Evolutionary conservation across 345 rosid genomes (phyloP).

Genomic region (Laguncularia racemosa): DNA sequence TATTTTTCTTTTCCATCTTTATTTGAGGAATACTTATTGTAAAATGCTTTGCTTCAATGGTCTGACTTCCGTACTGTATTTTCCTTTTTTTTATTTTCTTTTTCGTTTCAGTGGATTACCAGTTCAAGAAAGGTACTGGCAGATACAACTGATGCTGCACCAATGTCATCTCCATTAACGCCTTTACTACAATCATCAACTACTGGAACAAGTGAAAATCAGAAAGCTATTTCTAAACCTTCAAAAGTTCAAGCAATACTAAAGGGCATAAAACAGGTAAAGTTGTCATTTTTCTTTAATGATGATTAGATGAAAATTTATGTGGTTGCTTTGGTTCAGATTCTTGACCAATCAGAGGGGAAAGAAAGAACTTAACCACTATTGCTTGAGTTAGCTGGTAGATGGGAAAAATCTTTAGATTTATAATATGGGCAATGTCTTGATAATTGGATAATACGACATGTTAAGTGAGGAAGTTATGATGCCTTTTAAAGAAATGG

Average conservation of each 20-base stretch:
- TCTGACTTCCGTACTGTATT: neutral
- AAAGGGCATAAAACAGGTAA: constrained; percentile 86
- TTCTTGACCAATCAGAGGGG: neutral
- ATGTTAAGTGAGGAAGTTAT: no score
- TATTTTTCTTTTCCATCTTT: no score
- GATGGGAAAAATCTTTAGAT: no score
- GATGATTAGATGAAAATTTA: neutral
- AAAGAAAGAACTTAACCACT: no score
- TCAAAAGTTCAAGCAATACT: constrained; percentile 71
- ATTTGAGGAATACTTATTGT: neutral
- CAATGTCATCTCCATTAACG: constrained; percentile 72
- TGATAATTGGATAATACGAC: no score
- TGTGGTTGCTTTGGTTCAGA: neutral
- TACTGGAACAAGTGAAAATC: constrained; percentile 56
- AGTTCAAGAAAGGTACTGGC: constrained; percentile 57
- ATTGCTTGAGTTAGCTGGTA: no score
- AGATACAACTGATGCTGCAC: constrained; percentile 43
- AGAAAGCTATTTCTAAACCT: constrained; percentile 52
- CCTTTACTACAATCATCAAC: constrained; percentile 40
- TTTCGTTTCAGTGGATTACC: constrained; percentile 50
- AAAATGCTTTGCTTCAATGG: neutral
- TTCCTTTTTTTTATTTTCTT: neutral
- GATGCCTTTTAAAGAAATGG: no score
- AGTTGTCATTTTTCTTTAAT: neutral
- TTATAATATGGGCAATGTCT: no score